Conservation (phyloP, 345 rosid species). For the Rhizophora apiculata region DNA sequence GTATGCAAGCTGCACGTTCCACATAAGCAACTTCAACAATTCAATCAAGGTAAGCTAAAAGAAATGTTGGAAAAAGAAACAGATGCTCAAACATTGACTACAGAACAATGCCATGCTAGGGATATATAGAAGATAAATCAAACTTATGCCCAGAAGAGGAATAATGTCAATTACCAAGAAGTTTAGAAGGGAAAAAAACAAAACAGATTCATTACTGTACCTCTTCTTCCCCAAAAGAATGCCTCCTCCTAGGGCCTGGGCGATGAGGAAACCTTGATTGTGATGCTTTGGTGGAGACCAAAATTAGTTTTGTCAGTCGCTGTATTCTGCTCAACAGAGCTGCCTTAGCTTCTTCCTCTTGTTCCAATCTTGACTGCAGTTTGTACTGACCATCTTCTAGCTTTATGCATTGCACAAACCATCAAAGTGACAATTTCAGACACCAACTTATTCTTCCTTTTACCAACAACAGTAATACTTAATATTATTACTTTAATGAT, state of each 20-base stretch:
- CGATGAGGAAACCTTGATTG: conserved; percentile 71
- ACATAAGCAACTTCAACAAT: conserved; percentile 24
- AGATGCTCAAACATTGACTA: not conserved
- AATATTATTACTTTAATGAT: not conserved
- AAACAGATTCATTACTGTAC: conserved; percentile 33
- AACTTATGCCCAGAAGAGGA: conserved; percentile 4
- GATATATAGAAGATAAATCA: conserved; percentile 7
- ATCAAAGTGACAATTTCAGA: conserved; percentile 1
- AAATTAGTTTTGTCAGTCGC: conserved; percentile 82
- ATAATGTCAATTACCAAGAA: conserved; percentile 7
- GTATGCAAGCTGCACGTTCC: conserved; percentile 76
- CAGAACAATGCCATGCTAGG: not conserved
- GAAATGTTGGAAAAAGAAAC: not conserved
- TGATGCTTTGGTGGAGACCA: conserved; percentile 88
- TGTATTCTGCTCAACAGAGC: conserved; percentile 96
- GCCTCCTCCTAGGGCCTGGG: conserved; percentile 83
- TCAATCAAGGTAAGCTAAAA: conserved; percentile 21
- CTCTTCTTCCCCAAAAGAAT: conserved; percentile 99
- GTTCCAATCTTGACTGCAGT: conserved; percentile 90
- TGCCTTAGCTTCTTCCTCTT: conserved; percentile 99
- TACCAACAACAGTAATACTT: not conserved
- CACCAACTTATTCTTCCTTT: not conserved
- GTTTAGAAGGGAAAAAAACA: not conserved
- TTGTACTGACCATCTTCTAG: conserved; percentile 97
- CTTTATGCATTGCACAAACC: conserved; percentile 43